Base-by-base conservation (phyloP, 1,139 yeast genomes). In the Saccharomyces pastorianus region DNA sequence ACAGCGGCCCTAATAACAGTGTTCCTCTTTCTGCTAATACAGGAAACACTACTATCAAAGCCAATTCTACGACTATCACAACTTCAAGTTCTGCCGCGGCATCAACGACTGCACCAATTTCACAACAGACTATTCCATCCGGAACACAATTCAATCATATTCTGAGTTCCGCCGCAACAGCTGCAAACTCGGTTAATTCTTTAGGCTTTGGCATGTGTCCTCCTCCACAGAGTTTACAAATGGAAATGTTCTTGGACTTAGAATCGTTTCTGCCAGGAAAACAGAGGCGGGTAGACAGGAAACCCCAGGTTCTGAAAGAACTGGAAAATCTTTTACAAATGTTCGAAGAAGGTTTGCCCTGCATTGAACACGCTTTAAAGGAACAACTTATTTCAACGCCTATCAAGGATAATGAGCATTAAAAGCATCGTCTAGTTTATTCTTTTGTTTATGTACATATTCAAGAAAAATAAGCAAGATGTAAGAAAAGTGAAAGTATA, bases 331-430 rank as follows among this genome's bases (percentile, higher is more conserved):
- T 68, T 32, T 59, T 68, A 14, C 58, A 60, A 52, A 58, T 65
- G 63, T 64, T 63, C 46, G 70, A 67, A 46, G 68, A 66, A 11
- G 64, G 66, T 4, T 53, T 68, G 13, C 67, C 71, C 3, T 64
- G 61, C 1, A 53, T 68, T 42, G 70, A 68, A 48, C 58, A 56
- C 42, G 62, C 70, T 1, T 53, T 68, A 27, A 64, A 63, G 55
- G 58, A 58, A 44, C 66, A 64, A 52, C 49, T 64, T 14, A 47
- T 51, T 4, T 49, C 58, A 6, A 47, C 49, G 23, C 48, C 54
- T 14, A 48, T 38, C 13, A 57, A 53, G 41, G 58, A 56, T 13
- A 53, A 54, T 17, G 46, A 44, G 31, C 14, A 44, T 25, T 26
- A 14, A 17, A 17, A 44, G 25, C 32, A 34, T 48, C 34, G 20